These are phyloP conservation scores for Talaromyces sp. DNA, from an alignment of 2,329 filamentous ascomycete species.

Conservation along the genomic window DNA sequence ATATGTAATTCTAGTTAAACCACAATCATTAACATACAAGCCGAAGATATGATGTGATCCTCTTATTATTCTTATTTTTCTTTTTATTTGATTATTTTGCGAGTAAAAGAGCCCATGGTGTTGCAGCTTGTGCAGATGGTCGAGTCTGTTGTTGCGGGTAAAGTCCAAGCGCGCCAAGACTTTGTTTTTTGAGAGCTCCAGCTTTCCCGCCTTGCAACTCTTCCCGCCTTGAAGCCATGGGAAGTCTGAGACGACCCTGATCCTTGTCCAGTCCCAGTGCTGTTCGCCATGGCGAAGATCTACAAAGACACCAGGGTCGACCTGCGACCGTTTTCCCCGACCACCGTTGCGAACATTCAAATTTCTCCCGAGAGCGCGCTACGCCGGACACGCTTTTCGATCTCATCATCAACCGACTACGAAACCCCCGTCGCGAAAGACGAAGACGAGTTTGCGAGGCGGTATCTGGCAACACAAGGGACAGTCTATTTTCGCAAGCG, in stretches of 20 bases:
- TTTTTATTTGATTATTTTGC: too few relatives aligned
- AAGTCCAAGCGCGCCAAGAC: conserved; percentile 35
- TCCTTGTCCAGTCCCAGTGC: conserved; percentile 19
- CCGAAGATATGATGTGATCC: too few relatives aligned
- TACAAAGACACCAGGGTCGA: conserved; percentile 88
- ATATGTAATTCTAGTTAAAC: not conserved
- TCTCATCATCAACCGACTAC: conserved; percentile 47
- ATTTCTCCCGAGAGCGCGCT: conserved; percentile 58
- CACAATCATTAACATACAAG: too few relatives aligned
- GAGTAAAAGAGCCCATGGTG: too few relatives aligned
- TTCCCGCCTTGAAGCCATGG: conserved; percentile 31
- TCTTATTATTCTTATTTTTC: too few relatives aligned
- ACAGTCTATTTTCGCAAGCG: conserved; percentile 83
- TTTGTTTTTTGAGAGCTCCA: conserved; percentile 40
- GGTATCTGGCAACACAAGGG: conserved; percentile 74
- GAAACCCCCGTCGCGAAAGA: conserved; percentile 60
- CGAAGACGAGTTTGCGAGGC: conserved; percentile 66
- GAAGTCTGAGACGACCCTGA: conserved; percentile 32
- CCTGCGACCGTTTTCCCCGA: conserved; percentile 71
- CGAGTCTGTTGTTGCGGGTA: not conserved
- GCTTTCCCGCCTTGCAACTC: conserved; percentile 34
- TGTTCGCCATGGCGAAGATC: conserved; percentile 64
- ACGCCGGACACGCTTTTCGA: conserved; percentile 48
- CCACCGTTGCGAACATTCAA: conserved; percentile 70
- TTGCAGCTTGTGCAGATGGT: too few relatives aligned